A percentile compares a stretch with the other conserved stretches of the same genome.
These are phyloP conservation scores for Dichotomocladium elegans DNA, from an alignment of 371 early-diverging fungal genomes.

Conservation along the genomic window DNA sequence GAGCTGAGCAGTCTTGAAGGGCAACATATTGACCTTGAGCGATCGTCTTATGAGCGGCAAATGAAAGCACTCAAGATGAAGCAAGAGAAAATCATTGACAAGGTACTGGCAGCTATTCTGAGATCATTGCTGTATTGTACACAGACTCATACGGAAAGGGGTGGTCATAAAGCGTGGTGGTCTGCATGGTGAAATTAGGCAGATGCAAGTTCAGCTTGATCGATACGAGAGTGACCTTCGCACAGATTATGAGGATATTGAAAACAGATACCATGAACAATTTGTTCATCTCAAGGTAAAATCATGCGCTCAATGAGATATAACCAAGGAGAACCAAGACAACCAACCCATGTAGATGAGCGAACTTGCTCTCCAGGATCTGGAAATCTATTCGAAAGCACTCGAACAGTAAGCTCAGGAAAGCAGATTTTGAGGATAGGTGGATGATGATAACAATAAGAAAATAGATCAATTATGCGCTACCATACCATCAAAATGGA, in stretches of 20 bases:
- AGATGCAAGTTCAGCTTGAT: slow-evolving; percentile 70
- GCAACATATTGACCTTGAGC: slow-evolving; percentile 24
- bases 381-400: slow-evolving; percentile 84
- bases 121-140: background rate
- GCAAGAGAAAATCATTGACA: slow-evolving; percentile 49
- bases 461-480: slow-evolving; percentile 83
- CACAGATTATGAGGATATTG: slow-evolving; percentile 76
- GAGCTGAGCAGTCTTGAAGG: slow-evolving; percentile 24
- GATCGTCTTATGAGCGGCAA: slow-evolving; percentile 23
- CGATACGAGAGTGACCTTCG: slow-evolving; percentile 61
- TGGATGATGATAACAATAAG: background rate
- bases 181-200: slow-evolving; percentile 81
- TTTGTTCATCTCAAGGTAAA: slow-evolving; percentile 64
- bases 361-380: slow-evolving; percentile 76
- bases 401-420: slow-evolving; percentile 75
- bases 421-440: background rate
- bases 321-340: background rate
- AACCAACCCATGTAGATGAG: slow-evolving; percentile 40
- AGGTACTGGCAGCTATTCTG: slow-evolving; percentile 36
- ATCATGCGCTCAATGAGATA: background rate
- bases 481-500: slow-evolving; percentile 97
- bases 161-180: slow-evolving; percentile 53
- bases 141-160: background rate
- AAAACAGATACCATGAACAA: slow-evolving; percentile 61
- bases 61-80: slow-evolving; percentile 31